These are phyloP conservation scores for Albugo laibachii DNA, from an alignment of 352 stramenopile species.

Conservation along the genomic window DNA sequence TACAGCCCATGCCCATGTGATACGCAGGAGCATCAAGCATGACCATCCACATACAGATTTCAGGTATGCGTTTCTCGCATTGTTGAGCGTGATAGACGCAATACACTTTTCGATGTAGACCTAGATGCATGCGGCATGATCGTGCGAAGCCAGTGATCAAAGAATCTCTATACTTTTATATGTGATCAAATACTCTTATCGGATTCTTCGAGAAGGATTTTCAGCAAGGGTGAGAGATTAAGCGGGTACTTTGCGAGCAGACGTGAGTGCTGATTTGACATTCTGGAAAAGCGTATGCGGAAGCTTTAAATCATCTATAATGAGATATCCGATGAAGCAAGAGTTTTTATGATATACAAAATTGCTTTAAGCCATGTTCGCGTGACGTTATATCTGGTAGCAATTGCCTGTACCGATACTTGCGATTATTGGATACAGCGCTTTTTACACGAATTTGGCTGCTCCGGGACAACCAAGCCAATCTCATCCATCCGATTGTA, in stretches of 20 bases:
- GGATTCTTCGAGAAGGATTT: slow-evolving; percentile 95
- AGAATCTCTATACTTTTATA: slow-evolving; percentile 99
- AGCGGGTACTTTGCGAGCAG: slow-evolving; percentile 75
- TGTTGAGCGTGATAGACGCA: slow-evolving; percentile 88
- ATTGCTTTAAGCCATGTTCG: slow-evolving; percentile 90
- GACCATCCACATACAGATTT: slow-evolving; percentile 92
- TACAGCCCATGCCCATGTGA: slow-evolving; percentile 97
- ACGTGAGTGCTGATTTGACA: slow-evolving; percentile 94
- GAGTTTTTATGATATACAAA: slow-evolving; percentile 98
- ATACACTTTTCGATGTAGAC: slow-evolving; percentile 91
- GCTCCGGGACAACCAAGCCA: neutral
- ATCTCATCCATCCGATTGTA: slow-evolving; percentile 68
- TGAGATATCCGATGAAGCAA: slow-evolving; percentile 98
- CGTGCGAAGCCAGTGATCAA: slow-evolving; percentile 95
- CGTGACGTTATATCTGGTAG: too few species aligned
- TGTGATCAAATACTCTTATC: slow-evolving; percentile 98
- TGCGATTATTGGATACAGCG: neutral
- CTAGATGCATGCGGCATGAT: slow-evolving; percentile 92
- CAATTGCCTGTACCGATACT: too few species aligned
- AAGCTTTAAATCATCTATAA: slow-evolving; percentile 94
- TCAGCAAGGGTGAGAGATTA: slow-evolving; percentile 76
- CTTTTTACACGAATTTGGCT: slow-evolving; percentile 1
- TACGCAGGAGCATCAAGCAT: slow-evolving; percentile 98
- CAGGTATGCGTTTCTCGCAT: slow-evolving; percentile 85
- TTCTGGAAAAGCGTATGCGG: slow-evolving; percentile 95